These are phyloP conservation scores for Suillus variegatus DNA, from an alignment of 768 basidiomycete genomes.

Conservation along the genomic window DNA sequence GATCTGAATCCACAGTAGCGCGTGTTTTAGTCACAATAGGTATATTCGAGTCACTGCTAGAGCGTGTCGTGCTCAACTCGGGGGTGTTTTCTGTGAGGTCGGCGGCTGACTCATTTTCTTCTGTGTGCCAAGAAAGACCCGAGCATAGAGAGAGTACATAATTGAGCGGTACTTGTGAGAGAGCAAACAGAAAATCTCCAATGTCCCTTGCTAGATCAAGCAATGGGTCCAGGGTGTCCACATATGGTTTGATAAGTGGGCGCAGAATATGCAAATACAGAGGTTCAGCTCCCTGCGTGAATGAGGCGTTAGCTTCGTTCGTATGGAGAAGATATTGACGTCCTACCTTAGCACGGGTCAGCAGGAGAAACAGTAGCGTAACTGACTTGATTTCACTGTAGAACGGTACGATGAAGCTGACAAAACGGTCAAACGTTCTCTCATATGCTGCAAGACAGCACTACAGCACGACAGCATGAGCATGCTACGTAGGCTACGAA, in stretches of 20 bases:
- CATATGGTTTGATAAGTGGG: constrained; percentile 77
- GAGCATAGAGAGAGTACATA: constrained; percentile 35
- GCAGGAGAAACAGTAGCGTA: constrained; percentile 68
- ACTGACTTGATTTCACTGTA: constrained; percentile 82
- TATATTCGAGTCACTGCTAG: constrained; percentile 16
- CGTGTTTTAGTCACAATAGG: constrained; percentile 13
- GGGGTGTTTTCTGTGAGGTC: constrained; percentile 11
- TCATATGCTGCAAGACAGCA: constrained; percentile 72
- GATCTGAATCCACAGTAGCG: constrained; percentile 10
- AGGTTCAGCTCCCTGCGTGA: constrained; percentile 77
- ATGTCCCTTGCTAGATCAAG: constrained; percentile 62
- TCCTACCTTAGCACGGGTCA: constrained; percentile 74
- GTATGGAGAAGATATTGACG: constrained; percentile 6
- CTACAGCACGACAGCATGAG: constrained; percentile 37
- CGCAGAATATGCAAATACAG: constrained; percentile 80
- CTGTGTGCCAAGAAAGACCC: constrained; percentile 23
- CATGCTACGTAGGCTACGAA: constrained; percentile 3
- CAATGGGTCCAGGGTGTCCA: constrained; percentile 59
- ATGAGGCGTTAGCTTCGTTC: constrained; percentile 12
- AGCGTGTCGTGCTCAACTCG: constrained; percentile 3
- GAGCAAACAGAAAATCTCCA: constrained; percentile 59
- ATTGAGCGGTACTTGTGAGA: constrained; percentile 42
- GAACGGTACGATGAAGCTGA: constrained; percentile 78
- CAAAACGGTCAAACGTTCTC: constrained; percentile 58
- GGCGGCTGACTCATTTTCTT: constrained; percentile 13